Evolutionary conservation across 805 yeast genomes (phyloP).

Genomic region (Saccharomycodes ludwigii): DNA sequence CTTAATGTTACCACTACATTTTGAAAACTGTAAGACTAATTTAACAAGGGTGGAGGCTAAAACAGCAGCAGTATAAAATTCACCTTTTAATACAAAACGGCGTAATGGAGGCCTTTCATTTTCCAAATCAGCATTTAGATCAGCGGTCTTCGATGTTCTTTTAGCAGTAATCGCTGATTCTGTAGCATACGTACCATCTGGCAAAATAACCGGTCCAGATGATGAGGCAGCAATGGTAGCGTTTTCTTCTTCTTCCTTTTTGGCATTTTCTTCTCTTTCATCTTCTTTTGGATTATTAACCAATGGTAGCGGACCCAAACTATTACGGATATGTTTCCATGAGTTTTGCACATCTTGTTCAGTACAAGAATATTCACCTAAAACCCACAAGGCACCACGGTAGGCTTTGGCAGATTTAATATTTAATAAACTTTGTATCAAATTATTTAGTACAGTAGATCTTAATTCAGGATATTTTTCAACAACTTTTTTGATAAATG

Average conservation of each 20-base stretch:
- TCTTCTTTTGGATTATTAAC: conserved; percentile 31
- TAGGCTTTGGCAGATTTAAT: conserved; percentile 82
- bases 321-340: conserved; percentile 76
- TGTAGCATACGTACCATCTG: conserved; percentile 99
- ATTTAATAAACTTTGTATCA: conserved; percentile 22
- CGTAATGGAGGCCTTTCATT: conserved; percentile 66
- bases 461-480: conserved; percentile 82
- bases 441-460: conserved; percentile 45
- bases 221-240: conserved; percentile 20
- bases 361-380: conserved; percentile 80
- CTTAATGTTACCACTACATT: conserved; percentile 39
- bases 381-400: conserved; percentile 89
- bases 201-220: conserved; percentile 71
- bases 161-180: conserved; percentile 67
- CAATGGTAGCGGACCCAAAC: conserved; percentile 88
- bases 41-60: conserved; percentile 81
- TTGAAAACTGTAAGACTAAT: conserved; percentile 64
- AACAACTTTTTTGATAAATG: conserved; percentile 89
- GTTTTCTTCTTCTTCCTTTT: conserved; percentile 15
- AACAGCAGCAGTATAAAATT: conserved; percentile 82
- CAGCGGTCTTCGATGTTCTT: conserved; percentile 85
- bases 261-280: conserved; percentile 24
- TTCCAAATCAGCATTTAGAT: conserved; percentile 47
- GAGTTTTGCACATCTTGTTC: conserved; percentile 63
- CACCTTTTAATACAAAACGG: conserved; percentile 71